Conservation (phyloP, 768 basidiomycete genomes). For the Neoboletus subvelutipes region DNA sequence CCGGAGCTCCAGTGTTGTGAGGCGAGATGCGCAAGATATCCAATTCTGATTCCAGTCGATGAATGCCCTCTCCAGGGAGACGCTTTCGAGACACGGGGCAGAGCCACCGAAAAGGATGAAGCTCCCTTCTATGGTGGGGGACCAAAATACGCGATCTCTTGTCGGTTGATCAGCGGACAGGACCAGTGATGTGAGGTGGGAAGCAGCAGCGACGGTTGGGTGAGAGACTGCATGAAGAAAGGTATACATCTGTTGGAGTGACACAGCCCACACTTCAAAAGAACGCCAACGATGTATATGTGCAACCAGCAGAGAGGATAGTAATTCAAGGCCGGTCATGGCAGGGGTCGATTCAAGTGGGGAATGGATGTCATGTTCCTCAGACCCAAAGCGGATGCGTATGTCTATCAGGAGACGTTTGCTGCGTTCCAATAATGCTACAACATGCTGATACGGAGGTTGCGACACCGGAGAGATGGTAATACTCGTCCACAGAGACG, state of each 20-base stretch:
- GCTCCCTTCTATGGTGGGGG: background rate
- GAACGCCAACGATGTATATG: background rate
- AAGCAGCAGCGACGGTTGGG: no score
- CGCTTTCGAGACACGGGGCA: background rate
- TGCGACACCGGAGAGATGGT: background rate
- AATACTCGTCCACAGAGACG: background rate
- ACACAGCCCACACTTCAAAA: background rate
- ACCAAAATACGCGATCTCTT: background rate
- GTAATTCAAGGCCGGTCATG: background rate
- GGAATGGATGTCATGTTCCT: background rate
- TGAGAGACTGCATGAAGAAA: no score
- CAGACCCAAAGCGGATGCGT: background rate
- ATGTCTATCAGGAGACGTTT: background rate
- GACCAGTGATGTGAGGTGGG: background rate
- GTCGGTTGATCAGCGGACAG: background rate
- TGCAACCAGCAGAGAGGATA: background rate
- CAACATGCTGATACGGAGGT: background rate
- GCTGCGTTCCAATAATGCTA: background rate
- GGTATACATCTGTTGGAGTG: background rate
- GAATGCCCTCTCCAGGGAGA: background rate
- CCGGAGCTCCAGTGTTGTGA: background rate
- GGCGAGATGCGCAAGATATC: background rate
- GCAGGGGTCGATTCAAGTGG: no score
- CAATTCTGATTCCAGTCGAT: background rate
- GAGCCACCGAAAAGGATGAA: background rate